phyloP scores from a whole-genome alignment of 73 alveolate genomes.

The Tetrahymena malaccensis region DNA sequence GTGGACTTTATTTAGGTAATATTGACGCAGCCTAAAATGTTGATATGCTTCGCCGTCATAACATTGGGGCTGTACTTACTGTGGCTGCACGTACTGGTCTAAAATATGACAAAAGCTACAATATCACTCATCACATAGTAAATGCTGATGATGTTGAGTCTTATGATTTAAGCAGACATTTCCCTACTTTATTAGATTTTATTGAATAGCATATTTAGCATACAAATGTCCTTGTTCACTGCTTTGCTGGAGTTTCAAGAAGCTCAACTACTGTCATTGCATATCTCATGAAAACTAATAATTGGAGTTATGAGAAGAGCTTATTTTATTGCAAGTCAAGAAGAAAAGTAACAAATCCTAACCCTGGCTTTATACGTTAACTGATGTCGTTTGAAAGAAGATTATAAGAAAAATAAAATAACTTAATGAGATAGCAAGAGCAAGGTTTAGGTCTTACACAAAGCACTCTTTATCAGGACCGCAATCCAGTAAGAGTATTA shows the following conservation, averaged over 20 bases:
- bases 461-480: not conserved
- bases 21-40: conserved; percentile 33
- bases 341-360: conserved; percentile 56
- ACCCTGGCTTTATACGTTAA: conserved; percentile 58
- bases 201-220: not conserved
- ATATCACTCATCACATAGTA: not conserved
- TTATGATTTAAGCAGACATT: conserved; percentile 18
- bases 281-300: conserved; percentile 46
- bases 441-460: not conserved
- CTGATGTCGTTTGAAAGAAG: conserved; percentile 26
- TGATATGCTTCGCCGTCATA: not conserved
- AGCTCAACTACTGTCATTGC: conserved; percentile 57
- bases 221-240: conserved; percentile 57
- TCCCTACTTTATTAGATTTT: conserved; percentile 5
- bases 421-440: not conserved
- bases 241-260: conserved; percentile 64
- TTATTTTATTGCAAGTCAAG: conserved; percentile 26
- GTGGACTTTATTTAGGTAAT: conserved; percentile 39
- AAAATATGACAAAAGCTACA: not conserved
- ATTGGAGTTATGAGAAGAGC: conserved; percentile 44
- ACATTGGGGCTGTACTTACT: conserved; percentile 20
- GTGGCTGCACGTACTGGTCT: conserved; percentile 4
- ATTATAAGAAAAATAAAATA: not conserved
- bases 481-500: not conserved
- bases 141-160: conserved; percentile 39